A percentile compares a stretch with the other conserved stretches of the same genome.
phyloP scores from a whole-genome alignment of 2,329 filamentous ascomycete genomes.

The Claviceps purpurea region DNA sequence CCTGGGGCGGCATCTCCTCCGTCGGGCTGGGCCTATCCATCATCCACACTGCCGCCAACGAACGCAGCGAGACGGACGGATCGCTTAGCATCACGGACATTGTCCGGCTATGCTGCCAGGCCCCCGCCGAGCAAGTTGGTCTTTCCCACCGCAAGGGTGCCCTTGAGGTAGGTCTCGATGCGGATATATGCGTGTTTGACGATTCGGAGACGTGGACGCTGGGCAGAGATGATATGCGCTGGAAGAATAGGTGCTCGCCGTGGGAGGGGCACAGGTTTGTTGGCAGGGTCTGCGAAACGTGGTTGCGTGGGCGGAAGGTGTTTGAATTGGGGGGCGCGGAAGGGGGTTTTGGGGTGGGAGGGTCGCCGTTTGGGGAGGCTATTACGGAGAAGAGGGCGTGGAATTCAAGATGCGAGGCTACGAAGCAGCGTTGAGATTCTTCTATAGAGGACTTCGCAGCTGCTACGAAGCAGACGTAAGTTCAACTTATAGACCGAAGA shows the following conservation, averaged over 20 bases:
- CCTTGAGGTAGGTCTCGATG: conserved; percentile 66
- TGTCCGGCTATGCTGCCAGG: conserved; percentile 71
- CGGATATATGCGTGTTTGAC: conserved; percentile 84
- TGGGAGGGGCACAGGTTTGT: conserved; percentile 72
- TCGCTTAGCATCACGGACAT: conserved; percentile 56
- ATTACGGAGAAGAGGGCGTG: conserved; percentile 45
- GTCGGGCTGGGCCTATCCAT: conserved; percentile 89
- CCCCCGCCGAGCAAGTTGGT: conserved; percentile 81
- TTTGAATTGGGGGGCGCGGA: conserved; percentile 49
- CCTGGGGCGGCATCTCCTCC: conserved; percentile 92
- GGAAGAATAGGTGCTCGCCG: conserved; percentile 83
- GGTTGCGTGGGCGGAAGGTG: conserved; percentile 65
- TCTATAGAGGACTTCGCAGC: no score
- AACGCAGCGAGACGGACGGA: conserved; percentile 34
- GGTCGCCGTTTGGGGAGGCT: conserved; percentile 32
- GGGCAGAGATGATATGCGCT: conserved; percentile 68
- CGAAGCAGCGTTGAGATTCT: no score
- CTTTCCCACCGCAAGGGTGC: conserved; percentile 68
- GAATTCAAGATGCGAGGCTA: no score
- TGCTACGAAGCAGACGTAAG: no score
- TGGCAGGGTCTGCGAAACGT: conserved; percentile 74
- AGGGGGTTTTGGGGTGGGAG: conserved; percentile 34
- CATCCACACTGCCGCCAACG: conserved; percentile 63
- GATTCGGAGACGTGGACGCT: conserved; percentile 68
- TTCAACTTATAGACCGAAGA: no score